Evolutionary conservation across 805 yeast species (phyloP).

Genomic region (Pichia ethanolica): DNA sequence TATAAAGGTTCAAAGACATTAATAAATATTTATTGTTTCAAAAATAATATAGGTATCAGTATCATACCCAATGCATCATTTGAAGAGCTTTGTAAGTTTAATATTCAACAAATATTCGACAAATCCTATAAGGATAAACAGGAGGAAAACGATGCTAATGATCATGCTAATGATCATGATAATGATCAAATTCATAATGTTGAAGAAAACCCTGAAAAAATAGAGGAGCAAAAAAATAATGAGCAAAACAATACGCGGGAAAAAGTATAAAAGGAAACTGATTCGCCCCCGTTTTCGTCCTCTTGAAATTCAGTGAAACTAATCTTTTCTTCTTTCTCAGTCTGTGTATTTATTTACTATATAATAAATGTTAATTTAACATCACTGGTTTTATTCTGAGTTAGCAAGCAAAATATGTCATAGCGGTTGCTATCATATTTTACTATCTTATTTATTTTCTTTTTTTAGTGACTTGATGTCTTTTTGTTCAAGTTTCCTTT

Average conservation of each 20-base stretch:
- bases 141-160: background rate
- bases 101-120: slow-evolving; percentile 72
- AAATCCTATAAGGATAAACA: background rate
- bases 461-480: background rate
- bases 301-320: no score
- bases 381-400: background rate
- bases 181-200: background rate
- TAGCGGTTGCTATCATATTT: no score
- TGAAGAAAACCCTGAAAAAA: background rate
- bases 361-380: no score
- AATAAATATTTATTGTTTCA: slow-evolving; percentile 81
- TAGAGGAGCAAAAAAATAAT: no score
- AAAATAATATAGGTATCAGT: slow-evolving; percentile 80
- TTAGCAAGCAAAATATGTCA: no score
- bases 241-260: no score
- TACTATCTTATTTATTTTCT: background rate
- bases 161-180: background rate
- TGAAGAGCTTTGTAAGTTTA: slow-evolving; percentile 57
- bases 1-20: slow-evolving; percentile 72
- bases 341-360: no score
- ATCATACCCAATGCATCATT: slow-evolving; percentile 55
- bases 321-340: no score
- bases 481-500: no score
- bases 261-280: background rate
- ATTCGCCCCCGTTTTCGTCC: background rate